Evolutionary conservation across 352 stramenopile species (phyloP).

Genomic region (Phytophthora sp.): DNA sequence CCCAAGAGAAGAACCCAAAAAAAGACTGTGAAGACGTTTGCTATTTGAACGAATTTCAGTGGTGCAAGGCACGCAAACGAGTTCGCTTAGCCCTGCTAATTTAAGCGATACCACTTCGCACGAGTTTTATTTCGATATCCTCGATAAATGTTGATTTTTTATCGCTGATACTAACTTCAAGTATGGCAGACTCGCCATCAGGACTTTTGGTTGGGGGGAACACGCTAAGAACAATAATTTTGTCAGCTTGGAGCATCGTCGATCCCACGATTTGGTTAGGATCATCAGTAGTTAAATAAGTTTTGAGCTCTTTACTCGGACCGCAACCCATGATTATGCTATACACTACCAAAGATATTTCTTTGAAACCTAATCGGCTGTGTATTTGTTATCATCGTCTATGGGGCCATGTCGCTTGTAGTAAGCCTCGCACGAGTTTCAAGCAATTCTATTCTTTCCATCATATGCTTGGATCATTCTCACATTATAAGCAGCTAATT

Average conservation of each 20-base stretch:
- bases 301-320: neutral
- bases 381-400: neutral
- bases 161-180: too few species aligned
- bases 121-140: neutral
- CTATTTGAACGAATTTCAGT: too few species aligned
- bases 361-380: neutral
- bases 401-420: neutral
- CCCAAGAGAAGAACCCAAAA: neutral
- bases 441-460: neutral
- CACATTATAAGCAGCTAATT: slow-evolving; percentile 3
- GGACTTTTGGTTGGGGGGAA: neutral
- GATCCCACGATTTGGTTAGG: neutral
- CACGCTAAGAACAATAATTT: too few species aligned
- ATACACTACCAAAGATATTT: neutral
- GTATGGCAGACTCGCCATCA: neutral
- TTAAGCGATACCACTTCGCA: neutral
- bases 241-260: neutral
- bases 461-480: slow-evolving; percentile 3
- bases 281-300: neutral
- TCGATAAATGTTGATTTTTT: neutral
- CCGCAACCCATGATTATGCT: neutral
- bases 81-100: too few species aligned
- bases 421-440: neutral
- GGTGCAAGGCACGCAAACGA: too few species aligned
- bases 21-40: neutral